Evolutionary conservation across 441 rosid species (phyloP), one percentile per base, ranked within the genome.

Genomic region (Syzygium syzygioides): DNA sequence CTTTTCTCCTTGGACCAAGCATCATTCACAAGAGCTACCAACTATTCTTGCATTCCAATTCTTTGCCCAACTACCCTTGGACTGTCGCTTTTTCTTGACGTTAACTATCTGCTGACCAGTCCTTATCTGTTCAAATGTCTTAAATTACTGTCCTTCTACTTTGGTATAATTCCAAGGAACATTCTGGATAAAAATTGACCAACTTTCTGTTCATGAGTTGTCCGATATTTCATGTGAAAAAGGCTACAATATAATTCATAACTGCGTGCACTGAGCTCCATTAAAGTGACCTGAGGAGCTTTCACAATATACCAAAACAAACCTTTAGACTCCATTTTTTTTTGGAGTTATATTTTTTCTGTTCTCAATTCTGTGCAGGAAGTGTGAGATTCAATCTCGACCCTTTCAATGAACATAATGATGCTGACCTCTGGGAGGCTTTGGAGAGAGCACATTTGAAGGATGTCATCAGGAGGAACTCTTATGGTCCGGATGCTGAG

Each of bases 361-460:
- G 37, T 68, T 90, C 85, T 87, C 62, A 83, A 52, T 87, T 48
- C 85, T 89, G 86, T 88, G 2, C 91, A 97, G 99, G 99, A 86
- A 91, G 94, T 91, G 99, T 97, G 90, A 93, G 99, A 92, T 96
- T 96, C 91, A 97, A 97, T 90, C 99, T 96, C 87, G 99, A 97
- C 92, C 99, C 99, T 60, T 97, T 97, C 92, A 94, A 87, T 91
- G 99, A 97, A 90, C 99, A 96, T 91, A 92, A 92, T 88, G 99
- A 97, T 88, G 98, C 98, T 64, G 96, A 97, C 90, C 95, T 97
- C 19, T 97, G 99, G 99, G 99, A 96, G 92, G 94, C 99, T 79
- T 90, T 97, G 83, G 99, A 97, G 92, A 95, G 99, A 91, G 98
- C 99, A 86, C 96, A 97, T 90, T 91, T 96, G 92, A 97, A 96